Percentiles rank a stretch among this genome's conserved stretches.
These are phyloP conservation scores for Zopfochytrium polystomum DNA, from an alignment of 371 early-diverging fungal species.

Conservation along the genomic window DNA sequence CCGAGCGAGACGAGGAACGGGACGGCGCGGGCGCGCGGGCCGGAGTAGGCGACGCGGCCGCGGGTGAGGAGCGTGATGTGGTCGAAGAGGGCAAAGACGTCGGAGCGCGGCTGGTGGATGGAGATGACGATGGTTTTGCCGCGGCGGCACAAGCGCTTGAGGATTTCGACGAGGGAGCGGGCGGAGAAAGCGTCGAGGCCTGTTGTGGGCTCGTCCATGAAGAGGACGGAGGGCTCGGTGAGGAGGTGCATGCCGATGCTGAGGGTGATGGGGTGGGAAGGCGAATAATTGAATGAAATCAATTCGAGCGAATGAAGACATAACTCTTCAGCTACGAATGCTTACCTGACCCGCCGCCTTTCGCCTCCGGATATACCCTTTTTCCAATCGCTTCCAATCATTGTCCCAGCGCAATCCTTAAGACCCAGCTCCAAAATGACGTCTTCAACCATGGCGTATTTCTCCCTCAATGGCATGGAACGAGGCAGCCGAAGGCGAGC, in stretches of 20 bases:
- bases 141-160: constrained; percentile 51
- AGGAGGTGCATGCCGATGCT: constrained; percentile 68
- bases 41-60: constrained; percentile 54
- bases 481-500: constrained; percentile 77
- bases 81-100: constrained; percentile 54
- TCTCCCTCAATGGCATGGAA: constrained; percentile 49
- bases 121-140: constrained; percentile 65
- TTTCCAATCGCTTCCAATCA: constrained; percentile 86
- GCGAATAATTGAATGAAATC: too few species aligned
- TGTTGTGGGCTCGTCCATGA: constrained; percentile 86
- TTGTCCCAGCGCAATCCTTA: constrained; percentile 55
- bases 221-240: constrained; percentile 81
- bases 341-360: constrained; percentile 39
- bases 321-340: too few species aligned
- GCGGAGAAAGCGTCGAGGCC: constrained; percentile 80
- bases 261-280: too few species aligned
- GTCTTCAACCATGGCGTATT: constrained; percentile 58
- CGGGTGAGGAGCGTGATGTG: constrained; percentile 52
- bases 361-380: constrained; percentile 60
- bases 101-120: constrained; percentile 61
- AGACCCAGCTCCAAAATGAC: constrained; percentile 69
- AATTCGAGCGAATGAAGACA: too few species aligned
- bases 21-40: constrained; percentile 22
- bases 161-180: constrained; percentile 54
- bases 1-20: constrained; percentile 71